These are phyloP conservation scores for Pichia sp. DNA, from an alignment of 1,139 yeast species.

Conservation along the genomic window DNA sequence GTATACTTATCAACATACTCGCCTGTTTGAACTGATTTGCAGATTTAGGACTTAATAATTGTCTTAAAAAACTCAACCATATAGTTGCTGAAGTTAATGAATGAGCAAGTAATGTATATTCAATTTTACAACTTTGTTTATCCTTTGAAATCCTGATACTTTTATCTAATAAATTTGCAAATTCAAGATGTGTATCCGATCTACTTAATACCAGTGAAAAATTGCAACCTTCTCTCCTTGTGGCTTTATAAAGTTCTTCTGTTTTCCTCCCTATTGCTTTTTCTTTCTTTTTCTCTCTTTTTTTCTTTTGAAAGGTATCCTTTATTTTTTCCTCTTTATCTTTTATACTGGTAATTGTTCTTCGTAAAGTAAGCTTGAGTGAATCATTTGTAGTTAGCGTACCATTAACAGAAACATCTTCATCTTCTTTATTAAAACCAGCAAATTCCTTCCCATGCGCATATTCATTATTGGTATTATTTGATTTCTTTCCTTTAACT, in stretches of 20 bases:
- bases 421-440: neutral
- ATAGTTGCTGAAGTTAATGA: constrained; percentile 46
- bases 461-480: neutral
- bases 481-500: constrained; percentile 4
- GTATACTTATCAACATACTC: constrained; percentile 39
- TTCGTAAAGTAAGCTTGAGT: neutral
- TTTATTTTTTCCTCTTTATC: neutral
- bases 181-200: constrained; percentile 34
- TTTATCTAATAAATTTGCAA: constrained; percentile 66
- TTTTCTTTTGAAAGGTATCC: neutral
- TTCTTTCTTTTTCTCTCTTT: neutral
- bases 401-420: neutral
- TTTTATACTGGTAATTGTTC: neutral
- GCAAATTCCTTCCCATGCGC: constrained; percentile 5
- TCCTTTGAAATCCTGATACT: constrained; percentile 45
- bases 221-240: constrained; percentile 10
- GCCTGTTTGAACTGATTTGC: neutral
- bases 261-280: neutral
- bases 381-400: neutral
- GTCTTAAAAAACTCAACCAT: constrained; percentile 59
- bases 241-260: neutral
- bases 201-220: constrained; percentile 22
- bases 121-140: constrained; percentile 25
- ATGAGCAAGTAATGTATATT: constrained; percentile 49
- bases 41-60: constrained; percentile 30